These are phyloP conservation scores for Nigrospora oryzae DNA, from an alignment of 2,329 filamentous ascomycete genomes.

Conservation along the genomic window DNA sequence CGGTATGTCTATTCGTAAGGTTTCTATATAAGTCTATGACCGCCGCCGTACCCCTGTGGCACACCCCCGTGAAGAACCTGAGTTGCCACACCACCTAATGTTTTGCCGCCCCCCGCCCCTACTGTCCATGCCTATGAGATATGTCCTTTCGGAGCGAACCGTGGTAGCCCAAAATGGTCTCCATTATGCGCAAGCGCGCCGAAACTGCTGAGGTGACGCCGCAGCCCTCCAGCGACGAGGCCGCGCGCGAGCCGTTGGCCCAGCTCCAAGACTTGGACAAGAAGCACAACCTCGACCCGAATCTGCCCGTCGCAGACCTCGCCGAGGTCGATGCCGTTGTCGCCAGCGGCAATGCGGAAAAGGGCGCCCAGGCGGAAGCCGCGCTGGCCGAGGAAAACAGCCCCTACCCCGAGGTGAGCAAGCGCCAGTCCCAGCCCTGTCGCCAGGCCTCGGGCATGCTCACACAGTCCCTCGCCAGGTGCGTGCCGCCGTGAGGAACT, in stretches of 20 bases:
- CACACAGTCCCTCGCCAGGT: slow-evolving; percentile 14
- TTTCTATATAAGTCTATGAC: no score
- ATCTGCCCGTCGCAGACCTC: slow-evolving; percentile 42
- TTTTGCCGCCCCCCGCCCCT: no score
- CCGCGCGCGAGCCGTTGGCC: slow-evolving; percentile 10
- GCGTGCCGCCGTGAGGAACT: slow-evolving; percentile 27
- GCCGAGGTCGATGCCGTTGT: slow-evolving; percentile 42
- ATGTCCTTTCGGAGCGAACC: no score
- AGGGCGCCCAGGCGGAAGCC: slow-evolving; percentile 35
- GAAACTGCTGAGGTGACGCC: slow-evolving; percentile 8
- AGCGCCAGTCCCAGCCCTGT: background rate
- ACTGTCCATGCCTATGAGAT: no score
- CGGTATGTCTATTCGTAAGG: no score
- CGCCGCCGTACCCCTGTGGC: no score
- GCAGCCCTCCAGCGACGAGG: slow-evolving; percentile 9
- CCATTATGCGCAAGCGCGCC: slow-evolving; percentile 11
- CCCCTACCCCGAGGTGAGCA: slow-evolving; percentile 38
- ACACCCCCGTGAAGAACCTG: no score
- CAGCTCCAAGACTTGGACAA: slow-evolving; percentile 32
- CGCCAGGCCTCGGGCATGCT: slow-evolving; percentile 8
- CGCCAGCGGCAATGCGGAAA: slow-evolving; percentile 32
- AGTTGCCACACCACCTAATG: no score
- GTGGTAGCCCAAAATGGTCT: no score
- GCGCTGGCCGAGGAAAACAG: slow-evolving; percentile 44
- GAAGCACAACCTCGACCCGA: slow-evolving; percentile 48